A percentile compares a stretch with the other conserved stretches of the same genome.
Evolutionary conservation across 2,329 filamentous ascomycete genomes (phyloP).

Genomic region (Cordyceps fumosorosea): DNA sequence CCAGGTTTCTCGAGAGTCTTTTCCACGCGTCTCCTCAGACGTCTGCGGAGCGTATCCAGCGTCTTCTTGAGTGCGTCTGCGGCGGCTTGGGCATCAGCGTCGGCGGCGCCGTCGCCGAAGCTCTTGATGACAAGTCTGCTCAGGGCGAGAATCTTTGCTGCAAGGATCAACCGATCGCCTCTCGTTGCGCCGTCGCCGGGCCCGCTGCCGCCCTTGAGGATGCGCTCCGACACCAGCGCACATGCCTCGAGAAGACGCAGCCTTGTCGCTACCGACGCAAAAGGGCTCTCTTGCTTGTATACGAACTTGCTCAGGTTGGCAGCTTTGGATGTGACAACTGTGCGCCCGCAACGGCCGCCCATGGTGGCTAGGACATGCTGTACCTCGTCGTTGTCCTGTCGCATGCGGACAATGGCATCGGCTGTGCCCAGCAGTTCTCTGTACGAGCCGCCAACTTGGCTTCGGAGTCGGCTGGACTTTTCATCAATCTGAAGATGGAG

Average conservation of each 20-base stretch:
- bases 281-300: slow-evolving; percentile 21
- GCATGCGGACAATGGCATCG: slow-evolving; percentile 90
- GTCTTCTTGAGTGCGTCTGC: slow-evolving; percentile 59
- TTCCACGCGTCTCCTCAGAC: slow-evolving; percentile 61
- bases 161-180: slow-evolving; percentile 48
- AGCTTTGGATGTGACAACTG: slow-evolving; percentile 60
- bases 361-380: slow-evolving; percentile 66
- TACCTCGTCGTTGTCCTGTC: slow-evolving; percentile 65
- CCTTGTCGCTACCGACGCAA: slow-evolving; percentile 32
- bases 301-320: slow-evolving; percentile 46
- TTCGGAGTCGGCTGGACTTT: slow-evolving; percentile 55
- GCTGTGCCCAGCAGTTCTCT: slow-evolving; percentile 86
- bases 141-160: slow-evolving; percentile 68
- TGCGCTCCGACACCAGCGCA: slow-evolving; percentile 39
- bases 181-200: slow-evolving; percentile 25
- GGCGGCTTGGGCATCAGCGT: slow-evolving; percentile 27
- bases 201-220: slow-evolving; percentile 37
- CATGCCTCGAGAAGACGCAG: slow-evolving; percentile 47
- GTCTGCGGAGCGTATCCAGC: slow-evolving; percentile 54
- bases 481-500: slow-evolving; percentile 56
- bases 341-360: slow-evolving; percentile 69
- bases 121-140: slow-evolving; percentile 69
- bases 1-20: slow-evolving; percentile 60
- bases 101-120: slow-evolving; percentile 45
- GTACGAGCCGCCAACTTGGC: slow-evolving; percentile 63